Percentiles rank a stretch among this genome's conserved stretches.
These are phyloP conservation scores for Podospora pseudopauciseta DNA, from an alignment of 495 filamentous ascomycete species.

Conservation along the genomic window DNA sequence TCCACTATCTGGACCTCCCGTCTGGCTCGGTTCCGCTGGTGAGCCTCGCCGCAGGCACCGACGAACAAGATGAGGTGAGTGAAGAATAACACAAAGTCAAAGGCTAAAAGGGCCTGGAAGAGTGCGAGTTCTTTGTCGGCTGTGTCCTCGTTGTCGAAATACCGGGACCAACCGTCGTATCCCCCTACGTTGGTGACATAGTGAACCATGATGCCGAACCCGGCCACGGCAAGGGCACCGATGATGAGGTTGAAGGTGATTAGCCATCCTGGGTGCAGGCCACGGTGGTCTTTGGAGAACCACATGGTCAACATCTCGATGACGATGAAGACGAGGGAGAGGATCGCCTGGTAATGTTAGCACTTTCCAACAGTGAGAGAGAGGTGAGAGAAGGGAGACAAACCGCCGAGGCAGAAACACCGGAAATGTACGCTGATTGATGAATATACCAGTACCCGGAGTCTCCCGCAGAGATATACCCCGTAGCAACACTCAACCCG, in stretches of 20 bases:
- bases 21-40: conserved; percentile 25
- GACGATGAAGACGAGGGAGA: conserved; percentile 35
- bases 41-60: conserved; percentile 43
- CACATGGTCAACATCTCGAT: conserved; percentile 35
- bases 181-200: conserved; percentile 4
- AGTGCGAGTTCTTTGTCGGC: conserved; percentile 7
- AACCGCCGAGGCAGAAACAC: conserved; percentile 17
- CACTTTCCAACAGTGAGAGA: not conserved
- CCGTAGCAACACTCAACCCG: conserved; percentile 24
- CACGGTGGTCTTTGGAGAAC: conserved; percentile 23
- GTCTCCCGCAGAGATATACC: not conserved
- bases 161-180: not conserved
- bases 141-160: conserved; percentile 14
- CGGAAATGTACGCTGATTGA: not conserved
- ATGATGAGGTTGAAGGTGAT: conserved; percentile 39
- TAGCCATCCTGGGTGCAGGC: conserved; percentile 39
- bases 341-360: conserved; percentile 26
- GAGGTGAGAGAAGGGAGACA: not conserved
- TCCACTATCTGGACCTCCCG: conserved; percentile 9
- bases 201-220: conserved; percentile 19
- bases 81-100: conserved; percentile 20
- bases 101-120: conserved; percentile 22
- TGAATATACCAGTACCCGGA: not conserved
- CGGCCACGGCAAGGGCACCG: conserved; percentile 21
- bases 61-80: conserved; percentile 43